Evolutionary conservation across 495 filamentous ascomycete species (phyloP).

Genomic region (Xeromyces bisporus): DNA sequence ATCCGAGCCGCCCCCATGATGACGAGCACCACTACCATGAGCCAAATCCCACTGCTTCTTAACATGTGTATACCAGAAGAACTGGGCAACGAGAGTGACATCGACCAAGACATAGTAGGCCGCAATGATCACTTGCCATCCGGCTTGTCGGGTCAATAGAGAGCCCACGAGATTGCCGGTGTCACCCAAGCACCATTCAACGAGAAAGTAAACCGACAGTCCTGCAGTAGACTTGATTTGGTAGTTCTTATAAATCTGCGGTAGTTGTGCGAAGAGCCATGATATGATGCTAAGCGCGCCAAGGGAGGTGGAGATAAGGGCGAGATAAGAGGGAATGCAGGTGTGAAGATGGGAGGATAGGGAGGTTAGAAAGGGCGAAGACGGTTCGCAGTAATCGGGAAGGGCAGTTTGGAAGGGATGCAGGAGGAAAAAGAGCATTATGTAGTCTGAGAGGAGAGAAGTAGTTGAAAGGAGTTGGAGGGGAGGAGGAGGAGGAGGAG

Average conservation of each 20-base stretch:
- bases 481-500: constrained; percentile 1
- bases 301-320: constrained; percentile 46
- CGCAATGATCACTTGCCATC: constrained; percentile 53
- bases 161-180: constrained; percentile 50
- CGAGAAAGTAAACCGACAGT: constrained; percentile 49
- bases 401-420: constrained; percentile 14
- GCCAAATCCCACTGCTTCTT: constrained; percentile 15
- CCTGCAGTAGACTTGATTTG: constrained; percentile 48
- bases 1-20: not conserved
- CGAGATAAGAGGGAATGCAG: constrained; percentile 50
- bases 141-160: constrained; percentile 47
- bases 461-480: not conserved
- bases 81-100: constrained; percentile 43
- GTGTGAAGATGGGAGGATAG: constrained; percentile 45
- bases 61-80: constrained; percentile 48
- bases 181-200: constrained; percentile 56
- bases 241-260: constrained; percentile 60
- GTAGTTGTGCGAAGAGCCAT: constrained; percentile 65
- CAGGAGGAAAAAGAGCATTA: not conserved
- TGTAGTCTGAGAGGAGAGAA: not conserved
- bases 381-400: constrained; percentile 47
- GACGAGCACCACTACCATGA: constrained; percentile 7
- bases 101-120: constrained; percentile 56
- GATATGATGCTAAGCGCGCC: constrained; percentile 49
- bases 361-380: constrained; percentile 37